phyloP scores from a whole-genome alignment of 306 rosid genomes.

The Trifolium pratense region DNA sequence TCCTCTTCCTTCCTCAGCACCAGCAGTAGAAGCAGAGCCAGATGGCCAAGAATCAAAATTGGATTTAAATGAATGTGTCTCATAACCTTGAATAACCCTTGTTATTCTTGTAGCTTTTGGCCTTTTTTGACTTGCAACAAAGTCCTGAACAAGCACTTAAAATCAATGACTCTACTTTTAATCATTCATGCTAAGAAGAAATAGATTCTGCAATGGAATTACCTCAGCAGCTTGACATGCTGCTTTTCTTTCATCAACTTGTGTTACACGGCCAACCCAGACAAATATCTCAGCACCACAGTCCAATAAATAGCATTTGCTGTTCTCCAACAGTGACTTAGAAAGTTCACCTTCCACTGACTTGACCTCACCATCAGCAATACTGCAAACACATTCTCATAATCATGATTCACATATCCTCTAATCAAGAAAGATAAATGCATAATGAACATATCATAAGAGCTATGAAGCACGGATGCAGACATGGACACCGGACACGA shows the following conservation, averaged over 20 bases:
- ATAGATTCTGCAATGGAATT: conserved; percentile 38
- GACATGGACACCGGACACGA: too few species aligned
- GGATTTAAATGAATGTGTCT: conserved; percentile 89
- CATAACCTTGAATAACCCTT: conserved; percentile 95
- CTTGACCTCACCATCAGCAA: conserved; percentile 76
- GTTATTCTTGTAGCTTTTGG: conserved; percentile 88
- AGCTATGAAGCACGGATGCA: not conserved
- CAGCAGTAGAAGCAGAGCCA: conserved; percentile 75
- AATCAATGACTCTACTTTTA: conserved; percentile 39
- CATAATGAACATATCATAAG: conserved; percentile 16
- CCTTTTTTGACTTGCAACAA: conserved; percentile 74
- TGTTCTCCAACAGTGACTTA: conserved; percentile 86
- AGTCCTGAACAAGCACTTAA: conserved; percentile 64
- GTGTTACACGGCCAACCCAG: conserved; percentile 98
- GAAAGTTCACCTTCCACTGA: conserved; percentile 80
- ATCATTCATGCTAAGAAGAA: conserved; percentile 38
- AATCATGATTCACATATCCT: conserved; percentile 25
- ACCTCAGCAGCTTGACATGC: conserved; percentile 94
- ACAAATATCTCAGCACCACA: conserved; percentile 87
- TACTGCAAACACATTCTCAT: conserved; percentile 55
- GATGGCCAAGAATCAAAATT: conserved; percentile 96
- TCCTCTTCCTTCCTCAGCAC: conserved; percentile 98
- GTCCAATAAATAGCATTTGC: conserved; percentile 89
- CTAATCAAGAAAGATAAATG: conserved; percentile 38
- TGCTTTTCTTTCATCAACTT: conserved; percentile 92